phyloP scores from a whole-genome alignment of 352 stramenopile genomes.

The Globisporangium alternatum region DNA sequence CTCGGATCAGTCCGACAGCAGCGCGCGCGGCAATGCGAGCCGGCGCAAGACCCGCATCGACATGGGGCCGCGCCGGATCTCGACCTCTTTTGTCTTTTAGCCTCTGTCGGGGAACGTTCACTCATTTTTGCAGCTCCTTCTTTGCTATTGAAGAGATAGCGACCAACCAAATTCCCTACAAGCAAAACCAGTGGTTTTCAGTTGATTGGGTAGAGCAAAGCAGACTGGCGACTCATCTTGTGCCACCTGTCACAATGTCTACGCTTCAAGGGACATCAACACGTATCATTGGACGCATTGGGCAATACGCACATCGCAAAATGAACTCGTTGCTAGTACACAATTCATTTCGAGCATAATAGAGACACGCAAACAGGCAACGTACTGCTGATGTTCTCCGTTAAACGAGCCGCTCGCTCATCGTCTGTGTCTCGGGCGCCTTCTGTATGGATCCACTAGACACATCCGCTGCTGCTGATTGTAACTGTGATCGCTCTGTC shows the following conservation, averaged over 20 bases:
- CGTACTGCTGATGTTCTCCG: not conserved
- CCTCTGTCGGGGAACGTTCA: not conserved
- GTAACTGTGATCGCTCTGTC: not conserved
- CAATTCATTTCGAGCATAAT: not conserved
- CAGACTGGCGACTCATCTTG: too few species aligned
- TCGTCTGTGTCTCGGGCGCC: slow-evolving; percentile 14
- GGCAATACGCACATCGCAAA: too few species aligned
- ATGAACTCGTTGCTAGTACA: too few species aligned
- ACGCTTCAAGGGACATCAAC: too few species aligned
- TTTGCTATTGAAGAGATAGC: not conserved
- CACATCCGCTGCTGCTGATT: not conserved
- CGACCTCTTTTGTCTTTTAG: slow-evolving; percentile 48
- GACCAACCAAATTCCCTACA: not conserved
- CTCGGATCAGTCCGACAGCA: slow-evolving; percentile 12
- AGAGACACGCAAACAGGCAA: not conserved
- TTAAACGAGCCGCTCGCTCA: slow-evolving; percentile 18
- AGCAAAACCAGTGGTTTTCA: too few species aligned
- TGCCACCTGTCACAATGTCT: too few species aligned
- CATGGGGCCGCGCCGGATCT: slow-evolving; percentile 26
- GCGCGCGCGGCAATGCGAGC: slow-evolving; percentile 11
- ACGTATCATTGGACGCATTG: too few species aligned
- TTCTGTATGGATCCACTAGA: not conserved
- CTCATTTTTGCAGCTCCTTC: not conserved
- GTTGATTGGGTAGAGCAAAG: too few species aligned
- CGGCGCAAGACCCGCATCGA: slow-evolving; percentile 25